Evolutionary conservation across 2,329 filamentous ascomycete species (phyloP).

Genomic region (Cordyceps farinosa): DNA sequence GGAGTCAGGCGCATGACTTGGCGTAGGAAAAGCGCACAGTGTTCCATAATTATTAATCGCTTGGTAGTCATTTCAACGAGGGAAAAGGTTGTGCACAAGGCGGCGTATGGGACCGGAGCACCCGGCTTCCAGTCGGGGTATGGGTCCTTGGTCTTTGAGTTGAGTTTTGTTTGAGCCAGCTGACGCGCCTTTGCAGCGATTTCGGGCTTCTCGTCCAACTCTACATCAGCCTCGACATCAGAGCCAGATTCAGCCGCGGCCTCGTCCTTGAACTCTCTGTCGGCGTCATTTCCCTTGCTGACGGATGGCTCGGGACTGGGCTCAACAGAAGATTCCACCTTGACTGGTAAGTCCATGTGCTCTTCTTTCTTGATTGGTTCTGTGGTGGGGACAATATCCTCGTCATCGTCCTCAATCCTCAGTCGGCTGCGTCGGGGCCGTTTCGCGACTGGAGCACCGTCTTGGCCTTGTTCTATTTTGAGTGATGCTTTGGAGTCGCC

Average conservation of each 20-base stretch:
- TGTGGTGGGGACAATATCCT: conserved; percentile 35
- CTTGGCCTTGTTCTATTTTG: conserved; percentile 48
- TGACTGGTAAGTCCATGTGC: conserved; percentile 18
- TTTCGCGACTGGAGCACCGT: conserved; percentile 60
- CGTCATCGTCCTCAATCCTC: conserved; percentile 51
- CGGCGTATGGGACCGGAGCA: conserved; percentile 87
- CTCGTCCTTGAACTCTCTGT: conserved; percentile 22
- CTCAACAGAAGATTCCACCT: conserved; percentile 21
- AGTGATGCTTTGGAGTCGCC: conserved; percentile 15
- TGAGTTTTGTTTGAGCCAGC: conserved; percentile 74
- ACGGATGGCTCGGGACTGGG: conserved; percentile 9
- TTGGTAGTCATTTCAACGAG: conserved; percentile 94
- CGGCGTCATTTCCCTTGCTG: conserved; percentile 24
- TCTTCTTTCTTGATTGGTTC: conserved; percentile 31
- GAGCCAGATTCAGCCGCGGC: conserved; percentile 31
- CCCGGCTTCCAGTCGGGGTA: conserved; percentile 94
- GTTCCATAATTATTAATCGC: conserved; percentile 78
- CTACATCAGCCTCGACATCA: conserved; percentile 47
- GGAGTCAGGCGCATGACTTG: conserved; percentile 93
- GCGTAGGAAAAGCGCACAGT: conserved; percentile 85
- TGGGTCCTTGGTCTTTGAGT: conserved; percentile 67
- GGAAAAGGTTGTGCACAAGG: conserved; percentile 90
- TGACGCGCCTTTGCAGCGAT: conserved; percentile 71
- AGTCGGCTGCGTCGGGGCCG: conserved; percentile 46
- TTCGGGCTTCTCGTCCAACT: conserved; percentile 63